Evolutionary conservation across 169 alveolate species (phyloP), one percentile per base, ranked within the genome.

Genomic region (Cardiosporidium cionae): DNA sequence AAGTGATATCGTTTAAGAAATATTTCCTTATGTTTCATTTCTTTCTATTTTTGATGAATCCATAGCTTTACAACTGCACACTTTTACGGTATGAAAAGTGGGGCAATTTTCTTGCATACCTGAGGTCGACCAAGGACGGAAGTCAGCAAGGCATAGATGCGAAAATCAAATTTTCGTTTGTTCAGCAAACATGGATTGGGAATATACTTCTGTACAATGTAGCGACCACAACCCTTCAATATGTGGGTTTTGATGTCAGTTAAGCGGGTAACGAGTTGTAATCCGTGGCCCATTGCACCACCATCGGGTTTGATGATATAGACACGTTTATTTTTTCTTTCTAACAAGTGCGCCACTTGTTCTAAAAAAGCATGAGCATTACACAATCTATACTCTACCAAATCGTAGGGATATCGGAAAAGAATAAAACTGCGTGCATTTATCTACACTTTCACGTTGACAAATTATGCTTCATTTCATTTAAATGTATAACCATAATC

Each of bases 221-320:
- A 84, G 68, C 88, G 78, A 22, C 83, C 87, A 62, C 69, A 71
- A 32, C 90, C 89, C 28, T 81, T 66, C 67, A 83, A 53, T n/a
- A 87, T 80, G 71, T 84, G 82, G 23, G 72, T 77, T 44, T 84
- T 88, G 32, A 94, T 72, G 66, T 91, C 95, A 54, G 78, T 88
- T 36, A 77, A 78, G 28, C 85, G 85, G 32, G 91, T 83, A 29
- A 92, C 84, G 31, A 94, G 77, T 70, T 78, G 87, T 16, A 94
- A 92, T n/a, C 98, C 98, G 44, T 89, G 87, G 7, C 98, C 98
- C 94, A 90, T 87, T 52, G 94, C 86, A 6, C 96, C 97, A 9
- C 89, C 81, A 34, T 88, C 91, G 5, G 98, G 97, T 68, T 94
- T 94, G 36, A 93, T 76, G 29, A 94, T 89, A 72, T 81, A 92